A percentile compares a stretch with the other conserved stretches of the same genome.
phyloP scores from a whole-genome alignment of 2,329 filamentous ascomycete species.

The Claviceps arundinis region DNA sequence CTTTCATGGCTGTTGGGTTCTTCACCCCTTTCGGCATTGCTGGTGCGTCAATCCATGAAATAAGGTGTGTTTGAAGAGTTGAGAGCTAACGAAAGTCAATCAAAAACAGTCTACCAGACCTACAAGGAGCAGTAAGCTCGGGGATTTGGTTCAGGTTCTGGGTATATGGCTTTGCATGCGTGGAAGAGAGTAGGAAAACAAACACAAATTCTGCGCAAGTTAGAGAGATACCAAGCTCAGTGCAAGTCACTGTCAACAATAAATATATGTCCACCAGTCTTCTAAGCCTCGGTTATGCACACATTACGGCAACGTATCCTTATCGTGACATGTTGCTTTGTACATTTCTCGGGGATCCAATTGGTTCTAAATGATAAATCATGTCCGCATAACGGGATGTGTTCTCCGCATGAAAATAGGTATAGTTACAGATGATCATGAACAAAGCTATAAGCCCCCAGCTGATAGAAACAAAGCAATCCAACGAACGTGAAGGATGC shows the following conservation, averaged over 20 bases:
- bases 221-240: constrained; percentile 20
- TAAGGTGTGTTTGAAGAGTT: not conserved
- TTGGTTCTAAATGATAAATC: not conserved
- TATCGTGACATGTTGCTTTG: not conserved
- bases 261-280: constrained; percentile 9
- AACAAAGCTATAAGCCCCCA: not conserved
- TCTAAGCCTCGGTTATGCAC: not conserved
- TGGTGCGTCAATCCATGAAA: constrained; percentile 30
- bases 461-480: not conserved
- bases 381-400: not conserved
- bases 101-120: constrained; percentile 32
- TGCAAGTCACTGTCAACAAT: constrained; percentile 14
- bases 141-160: constrained; percentile 4
- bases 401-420: not conserved
- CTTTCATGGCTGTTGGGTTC: constrained; percentile 47
- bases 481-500: not conserved
- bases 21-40: constrained; percentile 49
- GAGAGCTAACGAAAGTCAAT: constrained; percentile 1
- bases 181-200: constrained; percentile 11
- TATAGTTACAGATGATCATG: not conserved
- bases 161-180: constrained; percentile 8
- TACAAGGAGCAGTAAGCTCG: constrained; percentile 25
- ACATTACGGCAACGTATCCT: not conserved
- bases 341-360: not conserved
- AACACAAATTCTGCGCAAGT: constrained; percentile 14